Evolutionary conservation across 495 filamentous ascomycete genomes (phyloP), one percentile per base, ranked within the genome.

Genomic region (Penicillium manginii): DNA sequence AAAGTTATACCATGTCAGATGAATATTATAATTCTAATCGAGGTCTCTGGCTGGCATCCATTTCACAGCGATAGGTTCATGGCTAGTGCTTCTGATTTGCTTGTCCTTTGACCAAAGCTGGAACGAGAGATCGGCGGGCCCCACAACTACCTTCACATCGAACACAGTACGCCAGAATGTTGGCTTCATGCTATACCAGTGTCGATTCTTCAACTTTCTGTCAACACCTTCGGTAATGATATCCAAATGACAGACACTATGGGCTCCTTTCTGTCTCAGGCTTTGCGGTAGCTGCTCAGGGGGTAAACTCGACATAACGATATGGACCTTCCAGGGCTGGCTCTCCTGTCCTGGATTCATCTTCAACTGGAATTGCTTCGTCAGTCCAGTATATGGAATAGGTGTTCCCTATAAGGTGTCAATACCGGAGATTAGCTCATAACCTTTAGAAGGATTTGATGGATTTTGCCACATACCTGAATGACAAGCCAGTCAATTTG

Each of bases 401-500:
- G 65, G 4, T 54, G 60, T 23, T 73, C 77, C 29, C 78, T 82
- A 55, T 59, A 2, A 26, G 11, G 15, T 10, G 12, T 4, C 6
- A 32, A 42, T 4, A 6, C 7, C 7, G 26, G 26, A 26, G 4
- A 26, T 26, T 26, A 26, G 26, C 7, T 26, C 26, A 6, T 5
- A 26, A 26, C 7, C 4, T 26, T 26, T 5, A 6, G 26, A 26
- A 26, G 4, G 26, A 18, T 3, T 35, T 22, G 45, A 2, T 11
- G 15, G 19, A 31, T 50, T 17, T 49, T n/a, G 23, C 43, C 50
- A 3, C 64, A 31, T 62, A 78, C 70, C 72, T 83, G 82, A 49
- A 69, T 75, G 18, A 85, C 76, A 37, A 85, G 66, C 84, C 84
- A 86, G 47, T 84, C 76, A 43, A 86, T 78, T 63, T 85, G 81